Evolutionary conservation across 2,329 filamentous ascomycete genomes (phyloP), one percentile per base, ranked within the genome.

Genomic region (Trichoderma arundinaceum): DNA sequence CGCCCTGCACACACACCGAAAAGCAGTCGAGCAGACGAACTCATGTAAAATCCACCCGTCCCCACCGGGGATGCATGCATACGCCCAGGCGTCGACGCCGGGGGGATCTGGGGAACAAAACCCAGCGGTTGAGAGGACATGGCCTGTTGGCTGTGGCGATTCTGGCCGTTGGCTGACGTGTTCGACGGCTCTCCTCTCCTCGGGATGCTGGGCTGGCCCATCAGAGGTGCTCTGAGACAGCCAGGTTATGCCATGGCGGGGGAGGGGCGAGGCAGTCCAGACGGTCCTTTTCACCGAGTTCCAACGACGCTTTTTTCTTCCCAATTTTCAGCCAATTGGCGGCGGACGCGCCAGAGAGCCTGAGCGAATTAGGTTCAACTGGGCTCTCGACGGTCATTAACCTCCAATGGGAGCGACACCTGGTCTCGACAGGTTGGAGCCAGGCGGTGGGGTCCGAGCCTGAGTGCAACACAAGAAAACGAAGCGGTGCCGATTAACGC

Each of bases 251-350:
- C 22, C n/a, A 67, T 62, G 33, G 67, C 67, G 67, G 67, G 67
- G 67, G 67, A 67, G 67, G 65, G 67, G 65, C 65, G 61, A 67
- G 17, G 13, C 51, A 28, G 32, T 54, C 49, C 22, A 22, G 59
- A 41, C 59, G 15, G 32, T 61, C 53, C 12, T 57, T 64, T 49
- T 44, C 62, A 65, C 53, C 46, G 46, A 57, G 19, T 53, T 54
- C 60, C 49, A 66, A 54, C 44, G 38, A 41, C 39, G 19, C n/a
- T 8, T 33, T 19, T 46, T 15, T 57, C 9, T 39, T 17, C 12
- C 22, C 15, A 22, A 43, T 54, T 61, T 48, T 56, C 32, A 57
- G 9, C 65, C 65, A 66, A 64, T 66, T 19, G 53, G 15, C 13
- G 35, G 7, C 39, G n/a, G 33, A 41, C 32, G 19, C 8, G 12